Conservation (phyloP, 2,329 filamentous ascomycete species). For the Talaromyces sp. region DNA sequence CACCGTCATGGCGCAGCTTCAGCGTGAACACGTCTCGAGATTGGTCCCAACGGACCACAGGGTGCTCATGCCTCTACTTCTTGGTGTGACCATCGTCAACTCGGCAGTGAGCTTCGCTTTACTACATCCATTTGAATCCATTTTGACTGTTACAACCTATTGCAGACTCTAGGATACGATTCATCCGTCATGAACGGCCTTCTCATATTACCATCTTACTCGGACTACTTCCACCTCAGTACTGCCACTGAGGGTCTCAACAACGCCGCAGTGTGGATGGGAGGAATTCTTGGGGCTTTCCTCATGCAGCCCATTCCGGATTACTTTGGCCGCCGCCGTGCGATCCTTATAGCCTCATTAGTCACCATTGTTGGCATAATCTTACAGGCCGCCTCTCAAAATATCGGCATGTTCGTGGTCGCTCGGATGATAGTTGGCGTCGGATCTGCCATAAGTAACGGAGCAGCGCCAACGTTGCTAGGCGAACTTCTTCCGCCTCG, state of each 20-base stretch:
- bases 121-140: not conserved
- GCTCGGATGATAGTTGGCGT: not conserved
- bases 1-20: not conserved
- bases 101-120: not conserved
- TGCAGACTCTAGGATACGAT: not conserved
- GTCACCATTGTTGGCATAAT: constrained; percentile 1
- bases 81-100: not conserved
- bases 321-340: not conserved
- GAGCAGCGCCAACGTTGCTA: not conserved
- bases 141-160: not conserved
- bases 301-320: not conserved
- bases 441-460: not conserved
- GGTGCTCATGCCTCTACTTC: not conserved
- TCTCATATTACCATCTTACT: not conserved
- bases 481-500: not conserved
- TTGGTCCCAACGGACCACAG: not conserved
- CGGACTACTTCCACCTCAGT: constrained; percentile 5
- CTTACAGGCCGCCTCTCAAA: not conserved
- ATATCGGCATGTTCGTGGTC: not conserved
- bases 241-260: constrained; percentile 1
- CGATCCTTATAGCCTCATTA: not conserved
- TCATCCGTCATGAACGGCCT: not conserved
- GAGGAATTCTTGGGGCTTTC: not conserved
- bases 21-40: not conserved
- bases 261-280: not conserved